These are phyloP conservation scores for Cercospora citrullina DNA, from an alignment of 2,329 filamentous ascomycete genomes.

Conservation along the genomic window DNA sequence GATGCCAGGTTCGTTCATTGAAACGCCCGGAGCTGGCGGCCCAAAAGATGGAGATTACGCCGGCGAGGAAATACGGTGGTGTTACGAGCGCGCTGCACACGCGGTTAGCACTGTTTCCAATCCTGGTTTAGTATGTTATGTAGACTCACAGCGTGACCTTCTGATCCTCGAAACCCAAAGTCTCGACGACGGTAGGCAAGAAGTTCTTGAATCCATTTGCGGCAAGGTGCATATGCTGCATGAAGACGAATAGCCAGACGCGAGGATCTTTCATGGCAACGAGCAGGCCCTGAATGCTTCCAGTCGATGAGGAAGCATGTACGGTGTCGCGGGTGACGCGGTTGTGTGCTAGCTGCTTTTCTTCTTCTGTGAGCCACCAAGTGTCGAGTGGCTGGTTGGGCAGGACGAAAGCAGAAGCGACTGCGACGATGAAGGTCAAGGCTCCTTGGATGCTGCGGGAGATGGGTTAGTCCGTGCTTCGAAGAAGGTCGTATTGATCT, in stretches of 20 bases:
- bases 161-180: slow-evolving; percentile 40
- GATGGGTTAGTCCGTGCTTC: slow-evolving; percentile 13
- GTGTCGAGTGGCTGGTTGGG: slow-evolving; percentile 10
- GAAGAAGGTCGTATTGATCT: no score
- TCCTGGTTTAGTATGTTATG: neutral
- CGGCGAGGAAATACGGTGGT: slow-evolving; percentile 40
- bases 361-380: slow-evolving; percentile 5
- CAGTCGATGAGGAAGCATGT: slow-evolving; percentile 7
- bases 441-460: slow-evolving; percentile 30
- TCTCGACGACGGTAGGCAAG: slow-evolving; percentile 41
- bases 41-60: slow-evolving; percentile 23
- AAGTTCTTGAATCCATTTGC: slow-evolving; percentile 33
- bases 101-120: neutral
- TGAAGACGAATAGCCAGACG: slow-evolving; percentile 6
- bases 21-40: slow-evolving; percentile 33
- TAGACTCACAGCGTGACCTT: neutral
- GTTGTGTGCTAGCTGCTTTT: slow-evolving; percentile 7
- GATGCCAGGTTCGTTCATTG: slow-evolving; percentile 30
- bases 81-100: neutral
- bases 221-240: slow-evolving; percentile 15
- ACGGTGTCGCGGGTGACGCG: slow-evolving; percentile 4
- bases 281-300: neutral
- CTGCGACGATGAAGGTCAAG: slow-evolving; percentile 1
- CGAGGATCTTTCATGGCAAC: slow-evolving; percentile 3
- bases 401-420: neutral